Conservation (phyloP, 345 rosid genomes). For the Erucastrum elatum region DNA sequence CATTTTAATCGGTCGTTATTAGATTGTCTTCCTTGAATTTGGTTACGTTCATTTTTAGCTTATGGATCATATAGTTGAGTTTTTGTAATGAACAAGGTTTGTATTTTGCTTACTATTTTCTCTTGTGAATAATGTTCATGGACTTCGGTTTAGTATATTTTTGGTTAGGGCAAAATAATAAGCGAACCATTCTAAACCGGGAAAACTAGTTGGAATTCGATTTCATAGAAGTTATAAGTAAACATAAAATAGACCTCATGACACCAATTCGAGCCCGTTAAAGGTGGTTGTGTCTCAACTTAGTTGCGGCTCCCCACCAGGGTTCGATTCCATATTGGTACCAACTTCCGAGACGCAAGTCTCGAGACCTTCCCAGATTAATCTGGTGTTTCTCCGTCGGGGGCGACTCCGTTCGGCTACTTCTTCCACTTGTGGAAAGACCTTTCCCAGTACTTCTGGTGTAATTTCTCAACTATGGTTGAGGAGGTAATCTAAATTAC, state of each 20-base stretch:
- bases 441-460: background rate
- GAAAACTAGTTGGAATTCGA: background rate
- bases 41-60: background rate
- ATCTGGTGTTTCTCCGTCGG: background rate
- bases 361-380: background rate
- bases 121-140: background rate
- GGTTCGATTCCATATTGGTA: background rate
- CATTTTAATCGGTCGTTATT: constrained; percentile 65
- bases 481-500: too few species aligned
- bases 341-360: background rate
- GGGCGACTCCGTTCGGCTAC: background rate
- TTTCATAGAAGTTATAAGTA: background rate
- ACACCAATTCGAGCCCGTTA: background rate
- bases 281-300: background rate
- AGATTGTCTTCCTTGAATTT: constrained; percentile 25
- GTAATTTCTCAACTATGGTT: background rate
- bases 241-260: background rate
- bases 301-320: background rate
- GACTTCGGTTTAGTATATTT: background rate
- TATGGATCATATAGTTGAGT: background rate
- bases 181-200: background rate
- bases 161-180: background rate
- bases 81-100: background rate
- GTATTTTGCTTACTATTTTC: background rate
- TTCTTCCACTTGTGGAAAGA: background rate